Evolutionary conservation across 148 eudicot genomes (phyloP), one percentile per base, ranked within the genome.

Genomic region (Heliamphora exappendiculata): DNA sequence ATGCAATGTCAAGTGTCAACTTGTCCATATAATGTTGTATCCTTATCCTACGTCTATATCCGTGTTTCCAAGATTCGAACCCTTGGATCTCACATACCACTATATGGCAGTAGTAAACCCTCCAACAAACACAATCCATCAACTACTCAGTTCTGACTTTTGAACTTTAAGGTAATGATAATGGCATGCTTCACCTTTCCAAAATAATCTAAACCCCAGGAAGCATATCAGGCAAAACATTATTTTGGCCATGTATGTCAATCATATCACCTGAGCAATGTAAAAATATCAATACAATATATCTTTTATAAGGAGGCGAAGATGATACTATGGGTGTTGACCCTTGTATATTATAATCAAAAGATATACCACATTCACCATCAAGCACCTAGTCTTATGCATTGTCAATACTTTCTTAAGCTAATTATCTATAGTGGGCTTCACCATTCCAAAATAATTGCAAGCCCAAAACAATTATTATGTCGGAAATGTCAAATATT

Each of bases 381-480:
- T 44, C 22, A 67, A 67, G 72, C 26, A 45, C 71, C 33, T 14
- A 14, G 73, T 19, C 54, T 69, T 69, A 7, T 26, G 54, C 17
- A 22, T 44, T 45, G 74, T 26, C 20, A 19, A 7, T 29, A 70
- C 12, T 70, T 70, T 47, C 9, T 20, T 20, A 67, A 67, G 31
- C 13, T 67, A 51, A 0, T 16, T 2, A 45, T 54, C 73, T 4
- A 47, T 67, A 69, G 34, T 17, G 11, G 29, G 19, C 55, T 71
- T 51, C 41, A 49, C 58, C 59, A 16, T 31, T 47, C 39, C 73
- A 69, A 45, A 47, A 22, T 26, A 47, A 69, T 69, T 37, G 26
- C 31, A 69, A 49, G 37, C 73, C 33, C 55, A 49, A 29, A 71
- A 71, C 44, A 71, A 51, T 71, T 26, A 42, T 70, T 71, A 49